A percentile compares a stretch with the other conserved stretches of the same genome.
These are phyloP conservation scores for Tremellales sp. DNA, from an alignment of 1,284 basidiomycete genomes.

Conservation along the genomic window DNA sequence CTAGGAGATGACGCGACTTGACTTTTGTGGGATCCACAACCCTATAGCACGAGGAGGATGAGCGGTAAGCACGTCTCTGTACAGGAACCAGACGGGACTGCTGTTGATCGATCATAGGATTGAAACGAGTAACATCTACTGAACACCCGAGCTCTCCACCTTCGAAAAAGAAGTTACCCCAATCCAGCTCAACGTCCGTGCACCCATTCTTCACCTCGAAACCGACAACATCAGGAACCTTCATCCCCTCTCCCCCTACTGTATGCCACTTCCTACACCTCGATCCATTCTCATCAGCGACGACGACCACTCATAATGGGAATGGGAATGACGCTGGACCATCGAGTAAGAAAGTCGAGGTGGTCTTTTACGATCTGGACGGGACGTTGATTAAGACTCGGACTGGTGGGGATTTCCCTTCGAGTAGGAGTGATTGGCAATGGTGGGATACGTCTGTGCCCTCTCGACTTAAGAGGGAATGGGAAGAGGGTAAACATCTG, in stretches of 20 bases:
- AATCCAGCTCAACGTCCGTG: not conserved
- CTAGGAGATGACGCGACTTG: not conserved
- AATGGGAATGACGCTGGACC: not conserved
- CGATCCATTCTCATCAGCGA: constrained; percentile 33
- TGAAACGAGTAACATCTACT: too few relatives aligned
- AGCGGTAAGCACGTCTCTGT: not conserved
- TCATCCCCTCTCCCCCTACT: constrained; percentile 27
- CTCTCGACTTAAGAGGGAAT: constrained; percentile 58
- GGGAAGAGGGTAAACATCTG: constrained; percentile 66
- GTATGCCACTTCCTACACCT: constrained; percentile 41
- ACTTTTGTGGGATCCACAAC: not conserved
- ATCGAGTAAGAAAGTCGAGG: constrained; percentile 47
- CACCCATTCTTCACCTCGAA: constrained; percentile 32
- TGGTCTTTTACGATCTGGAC: constrained; percentile 82
- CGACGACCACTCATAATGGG: not conserved
- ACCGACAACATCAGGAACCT: constrained; percentile 10
- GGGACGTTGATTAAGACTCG: constrained; percentile 73
- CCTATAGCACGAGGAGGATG: not conserved
- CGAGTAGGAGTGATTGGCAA: constrained; percentile 57
- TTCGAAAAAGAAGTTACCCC: too few relatives aligned
- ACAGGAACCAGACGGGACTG: not conserved
- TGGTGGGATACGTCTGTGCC: constrained; percentile 75
- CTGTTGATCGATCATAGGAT: too few relatives aligned
- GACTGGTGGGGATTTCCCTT: constrained; percentile 53
- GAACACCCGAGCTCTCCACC: too few relatives aligned